phyloP scores from a whole-genome alignment of 306 rosid genomes.

The Phaseolus lunatus region DNA sequence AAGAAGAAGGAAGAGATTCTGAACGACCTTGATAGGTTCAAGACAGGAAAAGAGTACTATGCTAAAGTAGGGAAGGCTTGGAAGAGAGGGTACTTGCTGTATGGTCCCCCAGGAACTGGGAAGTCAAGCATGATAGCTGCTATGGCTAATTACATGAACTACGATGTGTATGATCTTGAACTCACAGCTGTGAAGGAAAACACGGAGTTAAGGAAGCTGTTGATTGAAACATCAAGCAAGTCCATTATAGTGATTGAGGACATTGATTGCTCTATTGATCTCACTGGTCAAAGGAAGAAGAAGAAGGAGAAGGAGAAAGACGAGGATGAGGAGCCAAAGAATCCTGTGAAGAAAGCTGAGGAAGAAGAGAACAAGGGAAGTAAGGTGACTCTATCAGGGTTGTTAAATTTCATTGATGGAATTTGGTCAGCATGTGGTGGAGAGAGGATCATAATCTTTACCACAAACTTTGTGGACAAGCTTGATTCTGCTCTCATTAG shows the following conservation, averaged over 20 bases:
- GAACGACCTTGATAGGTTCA: conserved; percentile 53
- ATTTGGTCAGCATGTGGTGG: conserved; percentile 81
- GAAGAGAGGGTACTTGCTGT: conserved; percentile 65
- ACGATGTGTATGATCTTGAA: conserved; percentile 70
- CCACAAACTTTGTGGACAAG: conserved; percentile 64
- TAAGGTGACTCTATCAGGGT: conserved; percentile 68
- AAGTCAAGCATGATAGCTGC: conserved; percentile 70
- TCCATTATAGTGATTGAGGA: conserved; percentile 66
- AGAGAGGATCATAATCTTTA: conserved; percentile 65
- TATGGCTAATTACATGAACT: conserved; percentile 65
- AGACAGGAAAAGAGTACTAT: conserved; percentile 55
- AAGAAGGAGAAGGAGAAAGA: conserved; percentile 29
- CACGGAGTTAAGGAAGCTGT: conserved; percentile 48
- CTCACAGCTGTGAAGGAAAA: conserved; percentile 61
- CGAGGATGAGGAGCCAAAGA: background rate
- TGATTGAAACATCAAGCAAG: conserved; percentile 50
- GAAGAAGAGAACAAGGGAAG: conserved; percentile 50
- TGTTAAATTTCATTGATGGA: conserved; percentile 71
- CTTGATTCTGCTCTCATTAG: conserved; percentile 72
- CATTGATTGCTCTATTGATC: conserved; percentile 71
- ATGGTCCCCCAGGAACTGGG: conserved; percentile 73
- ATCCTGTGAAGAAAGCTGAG: conserved; percentile 15
- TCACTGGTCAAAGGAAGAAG: conserved; percentile 62
- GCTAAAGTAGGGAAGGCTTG: conserved; percentile 63
- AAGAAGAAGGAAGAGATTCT: conserved; percentile 56